Evolutionary conservation across 2,329 filamentous ascomycete species (phyloP).

Genomic region (Microsporum audouinii): DNA sequence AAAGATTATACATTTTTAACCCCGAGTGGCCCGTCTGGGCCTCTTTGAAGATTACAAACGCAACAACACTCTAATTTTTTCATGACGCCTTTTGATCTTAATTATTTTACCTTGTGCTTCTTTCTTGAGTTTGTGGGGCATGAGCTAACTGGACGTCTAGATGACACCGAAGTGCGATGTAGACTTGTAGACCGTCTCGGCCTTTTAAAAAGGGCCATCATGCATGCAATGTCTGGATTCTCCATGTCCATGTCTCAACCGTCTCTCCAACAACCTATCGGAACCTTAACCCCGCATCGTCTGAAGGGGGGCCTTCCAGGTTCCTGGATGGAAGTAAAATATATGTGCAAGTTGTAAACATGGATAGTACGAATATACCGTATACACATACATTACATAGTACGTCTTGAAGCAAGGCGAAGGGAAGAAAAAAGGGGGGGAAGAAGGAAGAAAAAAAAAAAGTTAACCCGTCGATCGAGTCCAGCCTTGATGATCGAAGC

Average conservation of each 20-base stretch:
- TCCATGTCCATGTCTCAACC: no score
- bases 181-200: no score
- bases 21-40: conserved; percentile 36
- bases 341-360: no score
- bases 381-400: not conserved
- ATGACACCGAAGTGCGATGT: no score
- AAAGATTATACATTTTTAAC: conserved; percentile 58
- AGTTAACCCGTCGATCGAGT: not conserved
- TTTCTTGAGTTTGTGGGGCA: not conserved
- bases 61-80: conserved; percentile 66
- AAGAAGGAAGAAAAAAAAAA: not conserved
- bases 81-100: conserved; percentile 35
- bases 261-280: no score
- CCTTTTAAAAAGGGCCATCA: no score
- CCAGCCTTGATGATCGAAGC: not conserved
- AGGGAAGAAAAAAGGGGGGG: not conserved
- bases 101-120: not conserved
- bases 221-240: no score
- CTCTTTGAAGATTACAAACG: conserved; percentile 50
- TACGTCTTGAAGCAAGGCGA: not conserved
- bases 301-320: not conserved
- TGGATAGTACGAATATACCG: no score
- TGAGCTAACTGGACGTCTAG: not conserved
- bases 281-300: not conserved
- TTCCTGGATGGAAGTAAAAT: no score